A percentile compares a stretch with the other conserved stretches of the same genome.
Conservation (phyloP, 805 yeast genomes). For the Lachancea waltii region DNA sequence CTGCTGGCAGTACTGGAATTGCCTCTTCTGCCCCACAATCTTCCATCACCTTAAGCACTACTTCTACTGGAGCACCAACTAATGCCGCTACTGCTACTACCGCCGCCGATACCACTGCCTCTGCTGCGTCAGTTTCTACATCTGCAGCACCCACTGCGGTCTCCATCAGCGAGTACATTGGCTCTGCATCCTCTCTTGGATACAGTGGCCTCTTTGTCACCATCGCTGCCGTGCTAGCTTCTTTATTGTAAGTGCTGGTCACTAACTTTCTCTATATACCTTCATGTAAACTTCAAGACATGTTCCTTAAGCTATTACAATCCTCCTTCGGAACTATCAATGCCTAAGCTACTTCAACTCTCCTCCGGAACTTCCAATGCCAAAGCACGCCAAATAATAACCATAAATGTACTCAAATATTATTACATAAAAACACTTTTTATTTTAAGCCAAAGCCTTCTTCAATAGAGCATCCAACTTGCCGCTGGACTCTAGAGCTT, state of each 20-base stretch:
- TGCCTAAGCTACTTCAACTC: no score
- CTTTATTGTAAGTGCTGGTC: slow-evolving; percentile 3
- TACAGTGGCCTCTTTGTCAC: slow-evolving; percentile 5
- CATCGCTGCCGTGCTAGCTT: slow-evolving; percentile 6
- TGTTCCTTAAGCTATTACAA: background rate
- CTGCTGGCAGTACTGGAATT: background rate
- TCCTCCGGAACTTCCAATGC: no score
- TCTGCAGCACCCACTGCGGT: slow-evolving; percentile 4
- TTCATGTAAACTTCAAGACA: background rate
- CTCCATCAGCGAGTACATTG: slow-evolving; percentile 5
- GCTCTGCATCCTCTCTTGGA: slow-evolving; percentile 5
- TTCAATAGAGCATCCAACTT: slow-evolving; percentile 42
- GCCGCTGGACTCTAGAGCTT: slow-evolving; percentile 57
- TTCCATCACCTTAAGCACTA: slow-evolving; percentile 4
- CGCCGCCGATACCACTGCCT: background rate
- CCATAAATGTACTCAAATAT: background rate
- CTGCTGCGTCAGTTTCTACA: slow-evolving; percentile 2
- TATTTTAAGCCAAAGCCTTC: slow-evolving; percentile 11
- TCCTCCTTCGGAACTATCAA: no score
- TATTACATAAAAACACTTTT: background rate
- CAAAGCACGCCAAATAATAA: no score
- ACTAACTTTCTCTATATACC: background rate
- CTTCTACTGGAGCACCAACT: no score
- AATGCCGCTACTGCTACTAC: background rate
- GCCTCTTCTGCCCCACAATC: slow-evolving; percentile 2